Evolutionary conservation across 257 asterid species (phyloP), one percentile per base, ranked within the genome.

Genomic region (Forsythia suspensa): DNA sequence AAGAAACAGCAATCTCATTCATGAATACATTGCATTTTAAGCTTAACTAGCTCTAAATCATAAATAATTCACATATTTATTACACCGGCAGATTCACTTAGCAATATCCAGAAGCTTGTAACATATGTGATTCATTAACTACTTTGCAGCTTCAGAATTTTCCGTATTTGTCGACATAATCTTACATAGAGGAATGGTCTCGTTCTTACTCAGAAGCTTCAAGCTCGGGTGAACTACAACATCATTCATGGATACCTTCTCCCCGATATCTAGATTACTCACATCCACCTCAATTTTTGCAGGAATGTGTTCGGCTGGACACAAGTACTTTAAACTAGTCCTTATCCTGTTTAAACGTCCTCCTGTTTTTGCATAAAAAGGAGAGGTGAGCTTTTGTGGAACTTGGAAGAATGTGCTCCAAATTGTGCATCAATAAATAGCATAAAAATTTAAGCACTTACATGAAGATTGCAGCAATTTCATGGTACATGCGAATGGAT

Each of bases 281-380:
- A 92, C 67, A 52, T 95, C 98, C 73, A 93, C 97, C 90, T 95
- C 99, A 13, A 95, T 86, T 85, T 90, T 87, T 3, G 87, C 82
- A 83, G 97, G 99, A 72, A 95, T 91, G 80, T 88, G 94, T 88
- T 95, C 96, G 0, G 97, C 92, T 3, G 96, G 98, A 76, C 94
- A 90, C 76, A 93, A 67, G 78, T 85, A 95, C 88, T 82, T 88
- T 82, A 95, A 82, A 77, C 86, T 88, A 72, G 83, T 79, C 84
- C 98, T 82, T 75, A 88, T 86, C 83, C 57, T 84, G 77, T 80
- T 87, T 77, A 95, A 85, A 57, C 18, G 42, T 29, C 98, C 97
- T 68, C 98, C 98, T 94, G 90, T 67, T 76, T 83, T 83, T 57
- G 37, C 67, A 79, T 43, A 76, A 79, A 75, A 71, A 52, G 39